These are phyloP conservation scores for Oryza longistaminata DNA, from an alignment of 176 grass and related monocot genomes.

Conservation along the genomic window DNA sequence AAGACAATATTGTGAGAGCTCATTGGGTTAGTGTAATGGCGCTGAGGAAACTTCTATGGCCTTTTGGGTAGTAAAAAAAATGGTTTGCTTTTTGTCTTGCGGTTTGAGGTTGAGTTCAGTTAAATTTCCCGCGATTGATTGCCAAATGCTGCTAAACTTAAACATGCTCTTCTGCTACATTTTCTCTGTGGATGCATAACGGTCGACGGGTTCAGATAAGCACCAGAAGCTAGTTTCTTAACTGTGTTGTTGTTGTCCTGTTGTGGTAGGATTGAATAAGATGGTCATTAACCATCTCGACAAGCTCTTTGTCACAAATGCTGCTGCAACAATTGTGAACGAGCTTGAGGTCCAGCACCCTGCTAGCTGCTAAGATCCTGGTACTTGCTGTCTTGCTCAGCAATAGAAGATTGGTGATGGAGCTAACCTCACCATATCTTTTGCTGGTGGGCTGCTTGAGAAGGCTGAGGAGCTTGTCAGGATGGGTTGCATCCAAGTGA, in stretches of 20 bases:
- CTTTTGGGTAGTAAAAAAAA: neutral
- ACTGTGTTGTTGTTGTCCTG: neutral
- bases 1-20: neutral
- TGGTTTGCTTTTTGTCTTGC: neutral
- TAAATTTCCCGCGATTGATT: neutral
- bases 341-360: conserved; percentile 95
- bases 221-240: neutral
- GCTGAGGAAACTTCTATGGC: neutral
- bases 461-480: conserved; percentile 89
- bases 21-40: neutral
- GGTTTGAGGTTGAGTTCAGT: neutral
- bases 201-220: neutral
- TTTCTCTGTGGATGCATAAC: neutral
- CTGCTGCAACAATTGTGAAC: conserved; percentile 76
- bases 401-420: conserved; percentile 90
- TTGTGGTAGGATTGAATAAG: conserved; percentile 79
- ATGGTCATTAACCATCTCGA: conserved; percentile 94
- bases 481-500: conserved; percentile 95
- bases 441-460: conserved; percentile 83
- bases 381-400: conserved; percentile 55
- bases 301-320: conserved; percentile 80
- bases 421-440: conserved; percentile 90
- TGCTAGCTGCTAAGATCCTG: conserved; percentile 71
- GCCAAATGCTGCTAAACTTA: neutral
- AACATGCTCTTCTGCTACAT: neutral